Conservation (phyloP, 176 grass and related monocot species). For the Musa itinerans region DNA sequence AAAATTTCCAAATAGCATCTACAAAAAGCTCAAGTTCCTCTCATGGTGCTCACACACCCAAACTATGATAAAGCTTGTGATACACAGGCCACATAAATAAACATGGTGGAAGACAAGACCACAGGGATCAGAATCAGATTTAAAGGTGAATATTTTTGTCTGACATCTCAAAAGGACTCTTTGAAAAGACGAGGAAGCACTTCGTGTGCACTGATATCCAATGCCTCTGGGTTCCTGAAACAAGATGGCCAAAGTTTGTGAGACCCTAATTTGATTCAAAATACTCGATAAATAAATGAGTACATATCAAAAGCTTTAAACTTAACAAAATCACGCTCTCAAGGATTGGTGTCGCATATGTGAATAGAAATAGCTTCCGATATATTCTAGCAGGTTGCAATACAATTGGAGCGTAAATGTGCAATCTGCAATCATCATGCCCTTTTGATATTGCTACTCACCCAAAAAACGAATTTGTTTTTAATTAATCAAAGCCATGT, state of each 20-base stretch:
- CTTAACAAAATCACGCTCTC: not conserved
- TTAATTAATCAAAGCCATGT: too few species aligned
- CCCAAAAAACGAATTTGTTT: too few species aligned
- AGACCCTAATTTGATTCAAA: conserved; percentile 5
- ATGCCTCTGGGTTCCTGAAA: conserved; percentile 58
- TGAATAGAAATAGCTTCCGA: not conserved
- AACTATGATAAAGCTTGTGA: not conserved
- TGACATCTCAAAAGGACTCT: conserved; percentile 23
- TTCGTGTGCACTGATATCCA: conserved; percentile 84
- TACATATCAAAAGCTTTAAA: not conserved
- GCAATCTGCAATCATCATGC: not conserved
- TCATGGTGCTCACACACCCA: not conserved
- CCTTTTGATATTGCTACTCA: too few species aligned
- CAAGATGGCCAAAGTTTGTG: conserved; percentile 20
- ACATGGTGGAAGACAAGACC: not conserved
- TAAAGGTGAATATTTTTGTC: conserved; percentile 3
- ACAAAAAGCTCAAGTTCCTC: not conserved
- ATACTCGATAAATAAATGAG: conserved; percentile 18
- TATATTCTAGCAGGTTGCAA: not conserved
- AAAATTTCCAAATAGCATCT: not conserved
- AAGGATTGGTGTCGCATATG: not conserved
- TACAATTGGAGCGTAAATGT: not conserved
- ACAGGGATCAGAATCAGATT: not conserved
- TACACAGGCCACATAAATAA: not conserved
- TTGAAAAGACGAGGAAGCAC: conserved; percentile 76